These are phyloP conservation scores for Aspergillus texensis DNA, from an alignment of 2,329 filamentous ascomycete species.

Conservation along the genomic window DNA sequence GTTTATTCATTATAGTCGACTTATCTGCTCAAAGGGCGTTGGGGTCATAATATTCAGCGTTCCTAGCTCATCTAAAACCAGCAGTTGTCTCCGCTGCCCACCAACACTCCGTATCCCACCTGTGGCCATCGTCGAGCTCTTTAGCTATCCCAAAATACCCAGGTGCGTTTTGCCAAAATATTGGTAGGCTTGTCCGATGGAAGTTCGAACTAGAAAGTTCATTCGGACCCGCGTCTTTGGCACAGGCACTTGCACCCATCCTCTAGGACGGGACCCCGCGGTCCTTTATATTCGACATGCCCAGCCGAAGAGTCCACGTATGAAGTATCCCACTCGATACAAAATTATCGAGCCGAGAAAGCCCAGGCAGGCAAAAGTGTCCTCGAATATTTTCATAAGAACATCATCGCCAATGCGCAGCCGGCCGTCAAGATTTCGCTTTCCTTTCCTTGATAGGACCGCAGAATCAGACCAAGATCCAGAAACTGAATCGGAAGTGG, in stretches of 20 bases:
- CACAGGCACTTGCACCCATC: constrained; percentile 15
- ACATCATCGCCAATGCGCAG: constrained; percentile 15
- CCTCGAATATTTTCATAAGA: constrained; percentile 2
- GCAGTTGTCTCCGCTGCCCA: neutral
- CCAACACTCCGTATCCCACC: neutral
- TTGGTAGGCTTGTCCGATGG: constrained; percentile 20
- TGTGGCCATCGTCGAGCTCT: neutral
- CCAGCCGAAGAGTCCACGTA: constrained; percentile 2
- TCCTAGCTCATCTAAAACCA: neutral
- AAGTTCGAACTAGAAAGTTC: constrained; percentile 25
- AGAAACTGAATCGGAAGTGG: neutral
- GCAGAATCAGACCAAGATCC: neutral
- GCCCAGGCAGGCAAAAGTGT: constrained; percentile 3
- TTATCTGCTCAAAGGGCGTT: neutral
- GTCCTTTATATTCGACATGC: constrained; percentile 18
- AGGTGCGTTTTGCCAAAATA: constrained; percentile 22
- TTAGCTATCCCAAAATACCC: constrained; percentile 4
- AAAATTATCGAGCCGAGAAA: constrained; percentile 14
- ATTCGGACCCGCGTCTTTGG: constrained; percentile 21
- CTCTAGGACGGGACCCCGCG: constrained; percentile 17
- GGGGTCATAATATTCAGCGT: neutral
- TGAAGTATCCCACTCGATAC: constrained; percentile 7
- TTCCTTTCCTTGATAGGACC: constrained; percentile 20
- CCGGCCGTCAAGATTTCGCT: constrained; percentile 12
- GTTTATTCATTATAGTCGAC: neutral